These are phyloP conservation scores for Pulveroboletus ravenelii DNA, from an alignment of 768 basidiomycete species.

Conservation along the genomic window DNA sequence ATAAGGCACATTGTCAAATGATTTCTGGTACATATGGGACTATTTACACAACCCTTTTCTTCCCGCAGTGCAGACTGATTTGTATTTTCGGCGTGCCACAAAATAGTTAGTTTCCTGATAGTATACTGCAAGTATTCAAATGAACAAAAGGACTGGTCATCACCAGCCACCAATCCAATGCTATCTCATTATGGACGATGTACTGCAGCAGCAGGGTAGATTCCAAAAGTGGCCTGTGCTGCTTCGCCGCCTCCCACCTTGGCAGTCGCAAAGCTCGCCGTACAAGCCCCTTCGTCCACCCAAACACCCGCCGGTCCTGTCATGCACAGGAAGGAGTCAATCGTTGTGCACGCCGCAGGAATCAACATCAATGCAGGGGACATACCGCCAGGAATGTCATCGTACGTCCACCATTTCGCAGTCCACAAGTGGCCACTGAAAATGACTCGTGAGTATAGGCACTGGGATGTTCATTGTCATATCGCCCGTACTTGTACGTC, in stretches of 20 bases:
- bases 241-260: background rate
- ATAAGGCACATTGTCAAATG: too few species aligned
- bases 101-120: too few species aligned
- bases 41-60: too few species aligned
- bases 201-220: background rate
- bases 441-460: background rate
- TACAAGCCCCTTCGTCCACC: slow-evolving; percentile 11
- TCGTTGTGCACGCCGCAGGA: too few species aligned
- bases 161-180: background rate
- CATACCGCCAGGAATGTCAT: slow-evolving; percentile 34
- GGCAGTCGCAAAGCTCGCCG: slow-evolving; percentile 5
- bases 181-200: background rate
- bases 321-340: background rate
- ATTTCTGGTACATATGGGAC: too few species aligned
- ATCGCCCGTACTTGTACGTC: slow-evolving; percentile 35
- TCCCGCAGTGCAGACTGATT: too few species aligned
- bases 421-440: slow-evolving; percentile 47
- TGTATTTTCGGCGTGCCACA: too few species aligned
- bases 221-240: slow-evolving; percentile 2
- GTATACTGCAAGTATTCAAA: too few species aligned
- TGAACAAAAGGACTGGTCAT: too few species aligned
- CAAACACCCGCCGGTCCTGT: slow-evolving; percentile 18
- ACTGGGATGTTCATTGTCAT: too few species aligned
- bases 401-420: slow-evolving; percentile 45
- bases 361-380: background rate